Evolutionary conservation across 2,329 filamentous ascomycete species (phyloP), one percentile per base, ranked within the genome.

Genomic region (Fusarium sp.): DNA sequence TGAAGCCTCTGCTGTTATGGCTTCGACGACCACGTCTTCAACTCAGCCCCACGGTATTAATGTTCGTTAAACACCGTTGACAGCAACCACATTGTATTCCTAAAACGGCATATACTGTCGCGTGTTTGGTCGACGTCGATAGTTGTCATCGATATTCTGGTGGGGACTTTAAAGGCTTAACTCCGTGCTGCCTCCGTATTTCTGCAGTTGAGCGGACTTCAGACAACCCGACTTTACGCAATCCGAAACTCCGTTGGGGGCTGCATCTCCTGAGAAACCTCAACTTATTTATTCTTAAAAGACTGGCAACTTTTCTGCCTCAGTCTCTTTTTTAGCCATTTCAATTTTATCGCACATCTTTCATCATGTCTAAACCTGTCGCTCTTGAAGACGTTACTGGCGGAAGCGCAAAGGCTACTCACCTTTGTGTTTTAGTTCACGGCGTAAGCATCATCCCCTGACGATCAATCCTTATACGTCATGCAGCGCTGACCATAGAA

Each of bases 361-460:
- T 25, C 55, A 65, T 27, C 66, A 76, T 76, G 75, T 63, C 70
- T 27, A 62, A 65, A 39, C 47, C 68, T 36, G 59, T 64, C 14
- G 57, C 31, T 20, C 53, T 72, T 12, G 60, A 68, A 54, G 74
- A 77, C 71, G 85, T 85, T 76, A 85, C 82, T 66, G 87, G 88
- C 71, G 87, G 87, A 71, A 86, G 82, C 76, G 58, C 79, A 47
- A 82, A 87, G 65, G 90, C 91, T 52, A 86, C 92, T 72, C 93
- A 95, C 80, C 88, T 95, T 69, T 92, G 91, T 77, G 92, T 95
- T 45, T 85, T 95, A 47, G 90, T 94, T 57, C 93, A 95, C 79
- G 89, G 93, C 83, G 91, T 93, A 88, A 80, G 88, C 81, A 65
- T 58, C 59, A 55, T 68, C 61, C 75, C 71, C 62, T 57, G 55